Conservation (phyloP, 2,329 filamentous ascomycete species). For the Botrytis fragariae region DNA sequence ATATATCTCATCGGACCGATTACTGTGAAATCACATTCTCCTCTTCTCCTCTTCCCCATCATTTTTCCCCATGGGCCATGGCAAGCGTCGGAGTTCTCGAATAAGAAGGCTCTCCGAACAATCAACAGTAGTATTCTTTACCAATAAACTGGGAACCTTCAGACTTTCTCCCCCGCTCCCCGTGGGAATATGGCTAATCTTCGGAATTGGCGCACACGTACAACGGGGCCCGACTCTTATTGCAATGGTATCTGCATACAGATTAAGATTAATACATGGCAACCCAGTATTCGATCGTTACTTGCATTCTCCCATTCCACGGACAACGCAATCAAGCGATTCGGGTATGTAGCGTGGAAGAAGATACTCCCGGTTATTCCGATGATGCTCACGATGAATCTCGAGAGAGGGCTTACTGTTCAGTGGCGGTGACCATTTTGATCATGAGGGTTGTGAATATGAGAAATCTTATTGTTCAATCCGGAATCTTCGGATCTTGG, state of each 20-base stretch:
- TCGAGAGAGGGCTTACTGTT: neutral
- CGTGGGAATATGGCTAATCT: neutral
- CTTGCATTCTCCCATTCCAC: neutral
- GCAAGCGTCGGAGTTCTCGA: neutral
- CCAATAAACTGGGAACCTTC: neutral
- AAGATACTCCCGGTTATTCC: neutral
- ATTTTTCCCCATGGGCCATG: neutral
- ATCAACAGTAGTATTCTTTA: neutral
- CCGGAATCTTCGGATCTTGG: neutral
- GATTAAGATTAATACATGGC: neutral
- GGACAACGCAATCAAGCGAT: neutral
- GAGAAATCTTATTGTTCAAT: neutral
- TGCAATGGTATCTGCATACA: neutral
- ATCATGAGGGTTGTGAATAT: neutral
- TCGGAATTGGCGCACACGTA: neutral
- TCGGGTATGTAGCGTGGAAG: neutral
- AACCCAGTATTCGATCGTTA: neutral
- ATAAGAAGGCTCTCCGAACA: neutral
- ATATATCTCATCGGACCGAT: slow-evolving; percentile 6
- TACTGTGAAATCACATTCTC: neutral
- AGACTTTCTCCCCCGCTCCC: neutral
- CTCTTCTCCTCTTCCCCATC: neutral
- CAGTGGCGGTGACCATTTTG: neutral
- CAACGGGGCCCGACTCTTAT: neutral
- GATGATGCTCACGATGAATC: neutral